These are phyloP conservation scores for Nemania abortiva DNA, from an alignment of 2,329 filamentous ascomycete species.

Conservation along the genomic window DNA sequence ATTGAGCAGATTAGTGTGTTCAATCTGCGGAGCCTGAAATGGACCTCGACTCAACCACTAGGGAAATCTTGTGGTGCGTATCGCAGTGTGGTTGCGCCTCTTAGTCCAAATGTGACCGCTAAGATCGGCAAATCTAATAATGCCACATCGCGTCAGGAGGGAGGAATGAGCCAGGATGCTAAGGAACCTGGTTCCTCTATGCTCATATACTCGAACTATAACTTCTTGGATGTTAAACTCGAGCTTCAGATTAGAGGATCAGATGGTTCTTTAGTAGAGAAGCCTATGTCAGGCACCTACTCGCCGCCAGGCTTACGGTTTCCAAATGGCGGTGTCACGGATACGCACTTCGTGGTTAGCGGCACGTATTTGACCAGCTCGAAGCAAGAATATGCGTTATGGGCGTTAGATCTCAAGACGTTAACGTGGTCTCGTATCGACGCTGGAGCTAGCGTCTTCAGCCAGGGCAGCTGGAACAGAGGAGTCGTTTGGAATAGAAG, in stretches of 20 bases:
- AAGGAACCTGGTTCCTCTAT: slow-evolving; percentile 76
- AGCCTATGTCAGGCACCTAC: slow-evolving; percentile 86
- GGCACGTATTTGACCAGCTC: slow-evolving; percentile 97
- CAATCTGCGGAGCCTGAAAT: slow-evolving; percentile 93
- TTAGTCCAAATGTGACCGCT: slow-evolving; percentile 74
- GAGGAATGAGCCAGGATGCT: slow-evolving; percentile 65
- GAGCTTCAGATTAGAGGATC: slow-evolving; percentile 89
- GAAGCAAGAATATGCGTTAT: slow-evolving; percentile 97
- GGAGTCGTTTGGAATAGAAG: slow-evolving; percentile 92
- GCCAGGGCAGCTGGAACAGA: slow-evolving; percentile 97
- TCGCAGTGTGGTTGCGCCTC: slow-evolving; percentile 90
- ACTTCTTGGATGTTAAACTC: slow-evolving; percentile 96
- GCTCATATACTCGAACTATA: slow-evolving; percentile 99
- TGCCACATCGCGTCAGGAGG: slow-evolving; percentile 57
- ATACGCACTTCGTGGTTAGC: slow-evolving; percentile 96
- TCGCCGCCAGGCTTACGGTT: slow-evolving; percentile 94
- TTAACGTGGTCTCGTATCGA: slow-evolving; percentile 97
- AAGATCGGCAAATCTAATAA: slow-evolving; percentile 73
- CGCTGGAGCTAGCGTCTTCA: slow-evolving; percentile 92
- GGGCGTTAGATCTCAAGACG: slow-evolving; percentile 90
- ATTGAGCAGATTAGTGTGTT: slow-evolving; percentile 99
- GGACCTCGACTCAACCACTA: slow-evolving; percentile 88
- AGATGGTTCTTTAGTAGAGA: slow-evolving; percentile 87
- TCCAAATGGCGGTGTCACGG: slow-evolving; percentile 94
- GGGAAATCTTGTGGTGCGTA: slow-evolving; percentile 97